A percentile compares a stretch with the other conserved stretches of the same genome.
These are phyloP conservation scores for Phialophora tarda DNA, from an alignment of 2,329 filamentous ascomycete species.

Conservation along the genomic window DNA sequence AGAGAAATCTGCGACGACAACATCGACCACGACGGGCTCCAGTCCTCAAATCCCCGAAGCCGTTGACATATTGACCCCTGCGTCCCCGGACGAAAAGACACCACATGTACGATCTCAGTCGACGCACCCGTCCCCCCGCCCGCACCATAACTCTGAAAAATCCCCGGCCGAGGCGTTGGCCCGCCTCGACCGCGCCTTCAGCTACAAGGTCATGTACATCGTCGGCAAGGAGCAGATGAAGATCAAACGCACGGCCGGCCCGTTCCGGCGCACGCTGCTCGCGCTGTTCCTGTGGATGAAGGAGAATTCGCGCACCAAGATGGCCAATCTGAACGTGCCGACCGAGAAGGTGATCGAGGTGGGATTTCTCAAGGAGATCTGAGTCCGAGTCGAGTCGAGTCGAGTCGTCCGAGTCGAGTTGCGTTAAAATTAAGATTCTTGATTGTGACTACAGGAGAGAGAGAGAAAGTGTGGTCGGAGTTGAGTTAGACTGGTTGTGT, in stretches of 20 bases:
- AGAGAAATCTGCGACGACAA: background rate
- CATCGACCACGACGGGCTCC: background rate
- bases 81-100: background rate
- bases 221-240: slow-evolving; percentile 50
- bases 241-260: slow-evolving; percentile 42
- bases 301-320: slow-evolving; percentile 48
- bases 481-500: no score
- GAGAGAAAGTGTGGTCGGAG: no score
- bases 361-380: slow-evolving; percentile 51
- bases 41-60: background rate
- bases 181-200: slow-evolving; percentile 51
- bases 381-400: slow-evolving; percentile 4
- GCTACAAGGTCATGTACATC: slow-evolving; percentile 58
- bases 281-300: slow-evolving; percentile 48
- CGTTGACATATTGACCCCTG: background rate
- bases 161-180: slow-evolving; percentile 37
- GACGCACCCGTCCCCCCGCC: background rate
- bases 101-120: background rate
- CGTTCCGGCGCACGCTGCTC: slow-evolving; percentile 42
- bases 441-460: no score
- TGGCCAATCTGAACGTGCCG: slow-evolving; percentile 47
- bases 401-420: no score
- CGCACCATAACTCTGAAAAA: slow-evolving; percentile 8
- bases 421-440: no score
- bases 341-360: slow-evolving; percentile 49